Base-by-base conservation (phyloP, 768 basidiomycete species). In the Rhodotorula taiwanensis region DNA sequence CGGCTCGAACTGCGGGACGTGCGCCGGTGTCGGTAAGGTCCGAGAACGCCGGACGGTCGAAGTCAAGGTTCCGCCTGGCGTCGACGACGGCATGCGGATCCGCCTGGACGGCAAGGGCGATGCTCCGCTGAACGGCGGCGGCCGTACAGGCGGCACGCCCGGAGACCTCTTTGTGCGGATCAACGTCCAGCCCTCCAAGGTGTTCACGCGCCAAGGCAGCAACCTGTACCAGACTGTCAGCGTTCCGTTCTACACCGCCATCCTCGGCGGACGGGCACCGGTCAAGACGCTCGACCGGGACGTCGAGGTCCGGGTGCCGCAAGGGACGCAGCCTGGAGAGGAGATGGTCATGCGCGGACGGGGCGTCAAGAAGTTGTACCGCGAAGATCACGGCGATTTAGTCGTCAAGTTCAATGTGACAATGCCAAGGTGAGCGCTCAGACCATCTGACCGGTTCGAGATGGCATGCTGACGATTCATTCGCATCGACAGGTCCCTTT, bases 231-330 rank as follows among this genome's bases (percentile, higher is more conserved):
- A 97, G 74, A 84, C 88, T 71, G 87, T 87, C 30, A 84, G 84
- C 56, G 87, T 99, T 65, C 93, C 95, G 27, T 79, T 98, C 71
- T 89, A 98, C 74, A 83, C 82, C 13, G 95, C 95, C 14, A 79
- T 99, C 50, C 81, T 98, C n/a, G 95, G 95, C 23, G 95, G 94
- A 34, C 83, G 84, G 71, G 86, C 92, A 49, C 83, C 90, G 34
- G 88, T 99, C 31, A 91, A 92, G 30, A 99, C 95, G 48, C 79
- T 98, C 25, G 93, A 98, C 65, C 90, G 93, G 30, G 89, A 95
- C 49, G 91, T 97, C 2, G 92, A 97, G 61, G 89, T 98, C 47
- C 86, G 88, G 68, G 83, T 99, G 45, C 89, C 92, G 58, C 80
- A 81, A 27, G 94, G 95, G 49, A 97, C 94, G 4, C 95, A 98